Conservation (phyloP, 495 filamentous ascomycete species). For the Trichocladium antarcticum region DNA sequence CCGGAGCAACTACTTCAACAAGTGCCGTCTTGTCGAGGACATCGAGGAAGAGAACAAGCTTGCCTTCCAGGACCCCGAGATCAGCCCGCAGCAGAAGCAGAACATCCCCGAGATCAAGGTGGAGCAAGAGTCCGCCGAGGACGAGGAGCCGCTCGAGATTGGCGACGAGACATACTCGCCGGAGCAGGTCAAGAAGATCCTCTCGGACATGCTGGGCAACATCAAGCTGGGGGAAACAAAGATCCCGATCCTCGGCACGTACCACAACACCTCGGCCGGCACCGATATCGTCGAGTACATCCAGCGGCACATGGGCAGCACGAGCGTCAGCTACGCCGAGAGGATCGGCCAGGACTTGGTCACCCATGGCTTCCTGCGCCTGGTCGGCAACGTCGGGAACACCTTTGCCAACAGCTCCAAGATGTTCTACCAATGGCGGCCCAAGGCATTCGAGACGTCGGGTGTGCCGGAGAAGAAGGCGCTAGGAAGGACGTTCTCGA, state of each 20-base stretch:
- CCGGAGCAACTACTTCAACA: constrained; percentile 95
- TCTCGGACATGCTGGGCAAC: constrained; percentile 74
- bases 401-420: constrained; percentile 94
- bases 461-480: constrained; percentile 81
- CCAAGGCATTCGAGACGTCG: constrained; percentile 77
- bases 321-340: constrained; percentile 80
- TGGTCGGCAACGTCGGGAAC: constrained; percentile 89
- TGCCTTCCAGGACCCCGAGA: constrained; percentile 74
- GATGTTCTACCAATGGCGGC: constrained; percentile 94
- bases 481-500: constrained; percentile 58
- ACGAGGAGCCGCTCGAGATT: constrained; percentile 79
- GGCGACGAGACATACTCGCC: constrained; percentile 76
- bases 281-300: constrained; percentile 91
- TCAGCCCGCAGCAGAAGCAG: constrained; percentile 38
- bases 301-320: constrained; percentile 73
- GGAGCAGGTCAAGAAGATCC: constrained; percentile 79
- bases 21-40: constrained; percentile 91
- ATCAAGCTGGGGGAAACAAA: constrained; percentile 83
- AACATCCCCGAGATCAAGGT: constrained; percentile 50
- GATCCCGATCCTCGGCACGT: constrained; percentile 89
- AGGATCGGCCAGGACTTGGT: constrained; percentile 89
- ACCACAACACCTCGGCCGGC: constrained; percentile 81
- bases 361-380: constrained; percentile 69
- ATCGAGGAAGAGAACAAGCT: constrained; percentile 97
- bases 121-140: constrained; percentile 36